A percentile compares a stretch with the other conserved stretches of the same genome.
Evolutionary conservation across 352 stramenopile genomes (phyloP).

Genomic region (Pythium volutum): DNA sequence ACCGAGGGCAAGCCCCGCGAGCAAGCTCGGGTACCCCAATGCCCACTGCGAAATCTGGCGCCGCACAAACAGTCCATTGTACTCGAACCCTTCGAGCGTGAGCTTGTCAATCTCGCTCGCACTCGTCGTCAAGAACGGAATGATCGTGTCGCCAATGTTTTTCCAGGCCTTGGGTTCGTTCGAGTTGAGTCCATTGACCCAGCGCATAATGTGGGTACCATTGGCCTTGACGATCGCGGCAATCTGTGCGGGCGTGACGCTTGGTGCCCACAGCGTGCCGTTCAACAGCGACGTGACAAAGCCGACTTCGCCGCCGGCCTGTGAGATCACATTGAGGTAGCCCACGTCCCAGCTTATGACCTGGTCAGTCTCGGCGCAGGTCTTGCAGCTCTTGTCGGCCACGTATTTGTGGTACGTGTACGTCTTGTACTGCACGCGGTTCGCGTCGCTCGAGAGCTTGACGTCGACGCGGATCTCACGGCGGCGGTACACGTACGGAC

Average conservation of each 20-base stretch:
- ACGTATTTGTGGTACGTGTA: constrained; percentile 77
- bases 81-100: constrained; percentile 58
- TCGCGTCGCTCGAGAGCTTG: constrained; percentile 40
- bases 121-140: constrained; percentile 35
- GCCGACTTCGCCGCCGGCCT: constrained; percentile 55
- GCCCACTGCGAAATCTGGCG: constrained; percentile 63
- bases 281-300: constrained; percentile 44
- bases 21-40: constrained; percentile 65
- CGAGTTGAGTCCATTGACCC: constrained; percentile 78
- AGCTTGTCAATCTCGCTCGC: constrained; percentile 37
- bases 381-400: constrained; percentile 40
- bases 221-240: constrained; percentile 32
- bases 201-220: constrained; percentile 64
- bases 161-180: constrained; percentile 64
- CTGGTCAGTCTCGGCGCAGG: constrained; percentile 54
- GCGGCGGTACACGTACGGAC: constrained; percentile 68
- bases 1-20: constrained; percentile 50
- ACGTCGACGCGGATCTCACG: constrained; percentile 65
- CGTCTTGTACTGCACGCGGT: constrained; percentile 66
- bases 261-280: constrained; percentile 39
- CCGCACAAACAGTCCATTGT: constrained; percentile 69
- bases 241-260: constrained; percentile 23
- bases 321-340: constrained; percentile 68
- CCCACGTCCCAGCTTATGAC: constrained; percentile 56
- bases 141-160: constrained; percentile 40